A percentile compares a stretch with the other conserved stretches of the same genome.
phyloP scores from a whole-genome alignment of 2,329 filamentous ascomycete species.

The Trichothecium roseum region DNA sequence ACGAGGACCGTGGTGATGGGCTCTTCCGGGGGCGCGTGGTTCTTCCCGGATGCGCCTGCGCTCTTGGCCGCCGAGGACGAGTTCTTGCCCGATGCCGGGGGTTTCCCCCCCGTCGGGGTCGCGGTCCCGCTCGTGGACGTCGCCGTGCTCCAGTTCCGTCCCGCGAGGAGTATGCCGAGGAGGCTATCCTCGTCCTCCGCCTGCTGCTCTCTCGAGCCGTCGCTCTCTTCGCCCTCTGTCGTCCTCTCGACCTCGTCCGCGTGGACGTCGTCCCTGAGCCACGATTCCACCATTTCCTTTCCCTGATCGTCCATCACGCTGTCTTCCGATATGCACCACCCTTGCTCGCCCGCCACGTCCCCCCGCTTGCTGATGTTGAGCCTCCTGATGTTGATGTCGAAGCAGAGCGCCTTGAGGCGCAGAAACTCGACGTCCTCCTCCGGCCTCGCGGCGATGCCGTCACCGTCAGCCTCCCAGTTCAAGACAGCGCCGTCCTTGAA shows the following conservation, averaged over 20 bases:
- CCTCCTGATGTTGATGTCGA: constrained; percentile 16
- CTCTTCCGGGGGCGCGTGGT: not conserved
- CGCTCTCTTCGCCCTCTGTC: not conserved
- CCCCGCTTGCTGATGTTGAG: too few species aligned
- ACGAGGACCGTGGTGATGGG: constrained; percentile 15
- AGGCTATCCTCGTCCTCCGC: constrained; percentile 1
- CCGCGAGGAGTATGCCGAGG: constrained; percentile 5
- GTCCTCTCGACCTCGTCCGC: too few species aligned
- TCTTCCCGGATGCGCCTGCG: not conserved
- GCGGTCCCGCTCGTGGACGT: not conserved
- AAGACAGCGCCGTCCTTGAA: constrained; percentile 21
- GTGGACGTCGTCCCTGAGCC: too few species aligned
- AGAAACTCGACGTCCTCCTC: constrained; percentile 18
- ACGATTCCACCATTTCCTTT: not conserved
- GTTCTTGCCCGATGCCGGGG: not conserved
- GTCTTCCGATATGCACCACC: not conserved
- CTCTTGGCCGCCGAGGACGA: not conserved
- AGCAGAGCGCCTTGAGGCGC: constrained; percentile 22
- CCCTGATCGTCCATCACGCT: not conserved
- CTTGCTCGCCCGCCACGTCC: too few species aligned
- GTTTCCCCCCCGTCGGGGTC: not conserved
- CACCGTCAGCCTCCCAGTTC: constrained; percentile 24
- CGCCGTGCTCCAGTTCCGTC: constrained; percentile 2
- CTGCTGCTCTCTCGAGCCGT: not conserved
- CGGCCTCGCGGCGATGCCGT: constrained; percentile 15